Percentiles rank a stretch among this genome's conserved stretches.
These are phyloP conservation scores for Venturia asperata DNA, from an alignment of 2,329 filamentous ascomycete species.

Conservation along the genomic window DNA sequence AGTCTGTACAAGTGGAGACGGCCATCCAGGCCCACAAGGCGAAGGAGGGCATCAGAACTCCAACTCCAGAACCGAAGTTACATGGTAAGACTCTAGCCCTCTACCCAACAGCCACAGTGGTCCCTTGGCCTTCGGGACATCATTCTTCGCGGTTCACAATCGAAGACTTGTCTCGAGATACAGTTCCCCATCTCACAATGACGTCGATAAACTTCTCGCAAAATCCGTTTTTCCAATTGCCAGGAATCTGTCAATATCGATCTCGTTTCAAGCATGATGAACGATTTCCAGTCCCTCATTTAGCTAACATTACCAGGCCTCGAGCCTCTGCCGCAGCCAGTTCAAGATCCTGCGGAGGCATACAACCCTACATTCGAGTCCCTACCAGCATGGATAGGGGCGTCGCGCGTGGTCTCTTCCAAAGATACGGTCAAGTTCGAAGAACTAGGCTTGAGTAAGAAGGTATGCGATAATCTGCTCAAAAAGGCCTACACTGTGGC, in stretches of 20 bases:
- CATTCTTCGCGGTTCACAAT: background rate
- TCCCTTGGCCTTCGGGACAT: background rate
- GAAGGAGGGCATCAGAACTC: constrained; percentile 24
- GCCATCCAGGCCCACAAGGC: constrained; percentile 22
- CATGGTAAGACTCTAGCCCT: constrained; percentile 39
- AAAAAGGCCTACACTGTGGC: constrained; percentile 64
- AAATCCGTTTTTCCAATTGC: background rate
- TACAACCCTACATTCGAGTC: constrained; percentile 65
- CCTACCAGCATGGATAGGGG: constrained; percentile 72
- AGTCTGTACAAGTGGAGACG: constrained; percentile 27
- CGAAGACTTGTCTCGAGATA: background rate
- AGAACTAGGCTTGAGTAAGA: constrained; percentile 55
- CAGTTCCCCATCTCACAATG: background rate
- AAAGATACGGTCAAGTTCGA: constrained; percentile 55
- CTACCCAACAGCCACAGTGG: background rate
- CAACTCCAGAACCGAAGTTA: constrained; percentile 36
- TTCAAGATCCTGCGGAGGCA: constrained; percentile 49
- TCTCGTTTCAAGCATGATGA: background rate
- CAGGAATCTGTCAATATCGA: background rate
- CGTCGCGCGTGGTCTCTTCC: constrained; percentile 62
- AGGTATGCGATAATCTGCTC: constrained; percentile 50
- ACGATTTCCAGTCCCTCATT: background rate
- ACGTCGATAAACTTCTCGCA: background rate
- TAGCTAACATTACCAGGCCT: constrained; percentile 46
- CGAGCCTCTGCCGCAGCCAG: constrained; percentile 74